Conservation (phyloP, 768 basidiomycete genomes). For the Tulasnella sp. region DNA sequence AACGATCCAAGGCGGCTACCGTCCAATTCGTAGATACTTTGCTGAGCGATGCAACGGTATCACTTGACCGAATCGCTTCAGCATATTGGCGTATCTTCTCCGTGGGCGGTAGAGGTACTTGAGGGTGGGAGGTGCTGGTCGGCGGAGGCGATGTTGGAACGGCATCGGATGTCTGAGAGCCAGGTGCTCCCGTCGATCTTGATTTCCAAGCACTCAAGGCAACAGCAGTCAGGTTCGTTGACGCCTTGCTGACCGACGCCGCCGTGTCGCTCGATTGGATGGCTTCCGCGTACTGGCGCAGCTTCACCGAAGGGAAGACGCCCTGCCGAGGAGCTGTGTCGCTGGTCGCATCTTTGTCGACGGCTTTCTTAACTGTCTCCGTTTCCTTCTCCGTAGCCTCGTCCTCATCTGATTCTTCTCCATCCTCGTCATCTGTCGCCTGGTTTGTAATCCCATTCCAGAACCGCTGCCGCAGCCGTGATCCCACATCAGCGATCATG, state of each 20-base stretch:
- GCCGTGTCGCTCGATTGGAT: constrained; percentile 23
- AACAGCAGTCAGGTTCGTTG: constrained; percentile 20
- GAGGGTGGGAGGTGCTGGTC: neutral
- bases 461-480: constrained; percentile 1
- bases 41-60: constrained; percentile 21
- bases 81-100: constrained; percentile 19
- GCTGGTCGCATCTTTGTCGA: neutral
- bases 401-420: neutral
- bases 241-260: constrained; percentile 20
- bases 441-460: constrained; percentile 16
- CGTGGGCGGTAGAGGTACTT: neutral
- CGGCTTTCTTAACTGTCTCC: neutral
- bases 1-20: constrained; percentile 17
- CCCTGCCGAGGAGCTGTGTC: neutral
- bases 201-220: constrained; percentile 14
- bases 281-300: constrained; percentile 19
- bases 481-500: neutral
- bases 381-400: constrained; percentile 8
- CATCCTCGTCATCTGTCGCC: neutral
- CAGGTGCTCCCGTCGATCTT: constrained; percentile 5
- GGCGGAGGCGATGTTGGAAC: neutral
- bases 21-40: constrained; percentile 22
- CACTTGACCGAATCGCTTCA: constrained; percentile 20
- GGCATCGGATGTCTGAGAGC: neutral
- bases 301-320: neutral